phyloP scores from a whole-genome alignment of 2,329 filamentous ascomycete genomes.

The Exophiala lecanii-corni region DNA sequence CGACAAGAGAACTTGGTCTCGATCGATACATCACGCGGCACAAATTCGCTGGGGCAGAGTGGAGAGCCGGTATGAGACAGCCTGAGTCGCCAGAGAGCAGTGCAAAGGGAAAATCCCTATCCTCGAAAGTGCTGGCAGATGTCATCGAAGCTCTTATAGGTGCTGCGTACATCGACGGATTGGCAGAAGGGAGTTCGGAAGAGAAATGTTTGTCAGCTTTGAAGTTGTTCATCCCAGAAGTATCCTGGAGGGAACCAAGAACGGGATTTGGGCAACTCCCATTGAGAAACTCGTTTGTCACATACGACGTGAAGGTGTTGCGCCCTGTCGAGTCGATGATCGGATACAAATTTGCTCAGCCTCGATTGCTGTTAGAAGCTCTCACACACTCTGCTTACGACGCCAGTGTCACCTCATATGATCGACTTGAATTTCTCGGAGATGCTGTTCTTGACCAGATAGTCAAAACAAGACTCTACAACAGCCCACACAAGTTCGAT shows the following conservation, averaged over 20 bases:
- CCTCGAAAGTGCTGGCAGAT: slow-evolving; percentile 79
- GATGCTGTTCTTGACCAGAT: slow-evolving; percentile 80
- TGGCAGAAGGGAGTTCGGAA: slow-evolving; percentile 49
- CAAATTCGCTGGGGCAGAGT: slow-evolving; percentile 64
- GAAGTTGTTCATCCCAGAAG: slow-evolving; percentile 59
- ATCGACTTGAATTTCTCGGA: slow-evolving; percentile 82
- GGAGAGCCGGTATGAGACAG: slow-evolving; percentile 53
- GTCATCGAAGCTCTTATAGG: slow-evolving; percentile 83
- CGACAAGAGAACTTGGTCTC: slow-evolving; percentile 60
- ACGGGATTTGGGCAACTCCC: slow-evolving; percentile 27
- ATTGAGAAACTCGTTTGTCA: neutral
- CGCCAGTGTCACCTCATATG: slow-evolving; percentile 40
- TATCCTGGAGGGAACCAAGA: slow-evolving; percentile 50
- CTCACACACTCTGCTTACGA: slow-evolving; percentile 59
- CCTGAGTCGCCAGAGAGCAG: slow-evolving; percentile 3
- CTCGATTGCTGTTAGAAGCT: slow-evolving; percentile 68
- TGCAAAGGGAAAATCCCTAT: slow-evolving; percentile 43
- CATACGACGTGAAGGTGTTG: slow-evolving; percentile 1
- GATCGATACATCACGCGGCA: slow-evolving; percentile 68
- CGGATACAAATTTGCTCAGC: slow-evolving; percentile 66
- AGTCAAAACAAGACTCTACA: slow-evolving; percentile 56
- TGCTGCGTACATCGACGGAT: slow-evolving; percentile 63
- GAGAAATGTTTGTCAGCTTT: slow-evolving; percentile 44
- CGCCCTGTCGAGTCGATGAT: slow-evolving; percentile 57
- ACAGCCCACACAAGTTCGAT: slow-evolving; percentile 37